A percentile compares a stretch with the other conserved stretches of the same genome.
phyloP scores from a whole-genome alignment of 495 filamentous ascomycete genomes.

The Penicillium subrubescens region DNA sequence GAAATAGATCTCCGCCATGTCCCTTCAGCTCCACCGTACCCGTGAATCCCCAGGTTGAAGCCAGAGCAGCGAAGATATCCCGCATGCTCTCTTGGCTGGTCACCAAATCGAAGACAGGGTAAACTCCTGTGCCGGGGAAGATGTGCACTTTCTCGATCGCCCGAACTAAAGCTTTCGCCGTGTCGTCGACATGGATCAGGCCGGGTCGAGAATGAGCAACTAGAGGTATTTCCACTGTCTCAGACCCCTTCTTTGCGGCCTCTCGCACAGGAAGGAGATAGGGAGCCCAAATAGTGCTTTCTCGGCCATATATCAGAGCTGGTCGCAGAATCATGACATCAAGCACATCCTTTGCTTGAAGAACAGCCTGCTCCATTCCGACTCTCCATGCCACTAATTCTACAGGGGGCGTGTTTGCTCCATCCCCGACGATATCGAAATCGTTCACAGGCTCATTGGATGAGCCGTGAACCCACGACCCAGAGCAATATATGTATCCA shows the following conservation, averaged over 20 bases:
- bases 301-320: slow-evolving; percentile 9
- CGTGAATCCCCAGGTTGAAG: slow-evolving; percentile 5
- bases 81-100: slow-evolving; percentile 16
- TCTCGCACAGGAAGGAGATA: slow-evolving; percentile 5
- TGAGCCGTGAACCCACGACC: slow-evolving; percentile 13
- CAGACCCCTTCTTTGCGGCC: background rate
- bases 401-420: background rate
- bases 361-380: slow-evolving; percentile 7
- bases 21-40: slow-evolving; percentile 9
- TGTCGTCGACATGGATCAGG: slow-evolving; percentile 14
- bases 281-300: slow-evolving; percentile 8
- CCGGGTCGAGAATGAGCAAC: slow-evolving; percentile 6
- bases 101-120: slow-evolving; percentile 14
- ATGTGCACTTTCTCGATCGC: slow-evolving; percentile 10
- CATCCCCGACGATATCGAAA: slow-evolving; percentile 5
- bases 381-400: slow-evolving; percentile 12
- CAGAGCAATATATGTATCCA: slow-evolving; percentile 17
- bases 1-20: slow-evolving; percentile 8
- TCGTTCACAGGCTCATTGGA: slow-evolving; percentile 7
- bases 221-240: slow-evolving; percentile 5
- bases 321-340: slow-evolving; percentile 15
- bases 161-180: slow-evolving; percentile 3
- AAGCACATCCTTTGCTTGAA: background rate
- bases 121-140: slow-evolving; percentile 1
- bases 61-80: slow-evolving; percentile 11